These are phyloP conservation scores for Fusarium nygamai DNA, from an alignment of 2,329 filamentous ascomycete species.

Conservation along the genomic window DNA sequence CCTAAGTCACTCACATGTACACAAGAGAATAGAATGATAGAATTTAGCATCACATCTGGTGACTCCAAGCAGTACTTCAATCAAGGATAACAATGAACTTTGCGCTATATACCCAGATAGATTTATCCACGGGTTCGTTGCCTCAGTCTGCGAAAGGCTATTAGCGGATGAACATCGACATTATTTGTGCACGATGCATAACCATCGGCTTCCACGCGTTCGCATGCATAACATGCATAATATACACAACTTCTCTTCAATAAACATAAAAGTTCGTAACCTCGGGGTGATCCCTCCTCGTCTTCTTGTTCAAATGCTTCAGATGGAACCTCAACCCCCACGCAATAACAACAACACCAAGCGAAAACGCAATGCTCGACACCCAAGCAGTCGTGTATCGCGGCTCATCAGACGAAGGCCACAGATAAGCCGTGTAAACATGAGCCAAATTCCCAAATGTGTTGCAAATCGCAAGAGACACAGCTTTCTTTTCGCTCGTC, in stretches of 20 bases:
- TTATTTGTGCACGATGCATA: not conserved
- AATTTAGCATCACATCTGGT: fast-evolving
- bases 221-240: fast-evolving
- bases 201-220: not conserved
- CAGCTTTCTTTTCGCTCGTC: constrained; percentile 56
- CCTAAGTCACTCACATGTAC: fast-evolving
- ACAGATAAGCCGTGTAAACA: constrained; percentile 27
- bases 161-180: too few species aligned
- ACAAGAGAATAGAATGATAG: too few species aligned
- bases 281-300: constrained; percentile 13
- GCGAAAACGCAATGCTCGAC: constrained; percentile 15
- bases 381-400: constrained; percentile 16
- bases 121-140: not conserved
- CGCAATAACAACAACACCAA: constrained; percentile 20
- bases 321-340: constrained; percentile 8
- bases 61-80: fast-evolving
- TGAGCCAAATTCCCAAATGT: constrained; percentile 28
- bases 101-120: too few species aligned
- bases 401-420: constrained; percentile 12
- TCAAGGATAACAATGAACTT: too few species aligned
- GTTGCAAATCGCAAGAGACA: constrained; percentile 30
- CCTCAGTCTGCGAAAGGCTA: not conserved
- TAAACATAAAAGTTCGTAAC: constrained; percentile 27
- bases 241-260: not conserved
- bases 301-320: constrained; percentile 14